Conservation (phyloP, 768 basidiomycete species). For the Pleurotus citrinopileatus region DNA sequence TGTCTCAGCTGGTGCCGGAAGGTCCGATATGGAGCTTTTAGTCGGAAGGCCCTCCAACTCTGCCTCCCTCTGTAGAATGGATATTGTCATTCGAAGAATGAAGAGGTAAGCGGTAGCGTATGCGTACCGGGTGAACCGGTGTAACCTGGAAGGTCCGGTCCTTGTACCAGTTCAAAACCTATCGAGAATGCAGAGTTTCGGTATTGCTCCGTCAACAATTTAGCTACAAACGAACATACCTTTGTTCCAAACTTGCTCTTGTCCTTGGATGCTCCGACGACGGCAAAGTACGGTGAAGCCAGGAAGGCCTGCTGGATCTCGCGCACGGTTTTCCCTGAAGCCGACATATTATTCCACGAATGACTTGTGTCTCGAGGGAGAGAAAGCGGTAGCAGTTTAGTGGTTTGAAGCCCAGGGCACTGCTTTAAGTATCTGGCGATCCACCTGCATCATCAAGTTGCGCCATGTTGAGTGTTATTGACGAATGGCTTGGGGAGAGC, state of each 20-base stretch:
- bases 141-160: conserved; percentile 54
- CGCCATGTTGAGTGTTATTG: conserved; percentile 4
- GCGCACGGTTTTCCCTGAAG: neutral
- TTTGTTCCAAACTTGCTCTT: conserved; percentile 77
- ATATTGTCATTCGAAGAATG: conserved; percentile 4
- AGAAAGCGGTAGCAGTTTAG: neutral
- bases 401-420: neutral
- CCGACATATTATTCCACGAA: neutral
- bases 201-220: neutral
- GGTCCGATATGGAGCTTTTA: conserved; percentile 50
- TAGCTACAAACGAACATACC: conserved; percentile 28
- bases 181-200: neutral
- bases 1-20: conserved; percentile 60
- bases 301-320: conserved; percentile 57
- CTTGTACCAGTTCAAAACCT: conserved; percentile 82
- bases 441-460: conserved; percentile 3
- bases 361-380: too few species aligned
- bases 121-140: conserved; percentile 71
- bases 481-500: neutral
- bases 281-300: conserved; percentile 62
- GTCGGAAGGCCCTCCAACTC: conserved; percentile 68
- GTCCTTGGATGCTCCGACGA: conserved; percentile 83
- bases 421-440: neutral
- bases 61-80: conserved; percentile 52
- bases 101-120: neutral